A percentile compares a stretch with the other conserved stretches of the same genome.
These are phyloP conservation scores for Ophiostoma triangulosporum DNA, from an alignment of 2,329 filamentous ascomycete species.

Conservation along the genomic window DNA sequence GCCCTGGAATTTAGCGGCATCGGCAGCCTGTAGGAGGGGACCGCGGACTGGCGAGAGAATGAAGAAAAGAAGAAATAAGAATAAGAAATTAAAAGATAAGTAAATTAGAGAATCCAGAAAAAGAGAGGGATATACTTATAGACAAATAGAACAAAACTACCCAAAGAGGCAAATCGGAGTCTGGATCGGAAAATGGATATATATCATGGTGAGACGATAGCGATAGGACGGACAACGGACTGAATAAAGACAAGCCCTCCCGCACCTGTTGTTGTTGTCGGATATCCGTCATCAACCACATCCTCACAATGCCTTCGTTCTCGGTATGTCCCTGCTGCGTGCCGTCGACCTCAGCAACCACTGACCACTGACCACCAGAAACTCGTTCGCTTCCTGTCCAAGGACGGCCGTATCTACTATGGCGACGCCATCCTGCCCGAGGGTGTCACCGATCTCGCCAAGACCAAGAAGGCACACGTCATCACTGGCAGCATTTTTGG, in stretches of 20 bases:
- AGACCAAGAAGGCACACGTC: constrained; percentile 46
- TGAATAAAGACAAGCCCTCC: background rate
- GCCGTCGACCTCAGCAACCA: constrained; percentile 20
- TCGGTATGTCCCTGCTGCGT: constrained; percentile 24
- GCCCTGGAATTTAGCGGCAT: background rate
- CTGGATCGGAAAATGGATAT: background rate
- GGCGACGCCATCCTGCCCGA: constrained; percentile 58
- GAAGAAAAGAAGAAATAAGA: background rate
- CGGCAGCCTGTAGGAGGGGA: too few species aligned
- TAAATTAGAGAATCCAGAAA: background rate
- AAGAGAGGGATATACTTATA: too few species aligned
- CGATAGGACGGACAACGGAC: background rate
- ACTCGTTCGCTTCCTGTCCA: constrained; percentile 60
- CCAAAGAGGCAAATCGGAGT: background rate
- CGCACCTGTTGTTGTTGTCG: background rate
- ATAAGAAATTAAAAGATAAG: background rate
- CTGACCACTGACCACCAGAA: constrained; percentile 31
- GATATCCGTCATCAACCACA: background rate
- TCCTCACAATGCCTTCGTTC: constrained; percentile 28
- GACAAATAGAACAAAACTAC: background rate
- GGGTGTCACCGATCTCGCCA: constrained; percentile 45
- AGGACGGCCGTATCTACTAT: constrained; percentile 56
- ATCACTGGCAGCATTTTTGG: constrained; percentile 55
- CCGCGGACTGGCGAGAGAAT: too few species aligned
- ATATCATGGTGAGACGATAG: background rate